Evolutionary conservation across 257 asterid species (phyloP).

Genomic region (Leonotis leonurus): DNA sequence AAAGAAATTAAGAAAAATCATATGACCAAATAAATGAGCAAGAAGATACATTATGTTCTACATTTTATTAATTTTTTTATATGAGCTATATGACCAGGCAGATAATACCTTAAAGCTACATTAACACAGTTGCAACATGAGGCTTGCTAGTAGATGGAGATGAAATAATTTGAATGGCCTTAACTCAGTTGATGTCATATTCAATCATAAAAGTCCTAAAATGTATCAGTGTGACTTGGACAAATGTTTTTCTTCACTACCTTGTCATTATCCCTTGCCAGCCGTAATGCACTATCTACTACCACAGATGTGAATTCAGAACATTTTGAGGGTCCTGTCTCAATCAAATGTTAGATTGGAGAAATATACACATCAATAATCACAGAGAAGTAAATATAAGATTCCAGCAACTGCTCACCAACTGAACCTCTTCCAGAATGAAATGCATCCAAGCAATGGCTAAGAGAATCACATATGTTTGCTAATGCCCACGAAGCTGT

Average conservation of each 20-base stretch:
- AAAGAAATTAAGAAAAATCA: neutral
- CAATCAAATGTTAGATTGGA: constrained; percentile 21
- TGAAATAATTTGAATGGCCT: neutral
- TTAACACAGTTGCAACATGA: constrained; percentile 7
- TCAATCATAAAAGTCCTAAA: neutral
- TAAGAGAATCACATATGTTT: constrained; percentile 77
- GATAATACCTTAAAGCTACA: neutral
- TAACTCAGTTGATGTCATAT: constrained; percentile 2
- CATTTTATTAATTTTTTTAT: neutral
- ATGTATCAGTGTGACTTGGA: neutral
- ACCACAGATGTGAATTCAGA: constrained; percentile 45
- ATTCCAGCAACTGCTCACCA: constrained; percentile 27
- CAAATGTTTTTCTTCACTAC: constrained; percentile 26
- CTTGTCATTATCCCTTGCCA: constrained; percentile 90
- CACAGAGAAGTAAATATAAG: constrained; percentile 18
- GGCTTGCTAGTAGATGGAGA: neutral
- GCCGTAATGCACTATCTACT: constrained; percentile 56
- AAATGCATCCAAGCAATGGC: constrained; percentile 47
- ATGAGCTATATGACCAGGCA: neutral
- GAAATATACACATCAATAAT: constrained; percentile 13
- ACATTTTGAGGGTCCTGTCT: constrained; percentile 43
- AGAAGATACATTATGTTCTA: neutral
- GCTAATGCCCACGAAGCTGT: constrained; percentile 98
- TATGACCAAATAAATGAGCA: neutral
- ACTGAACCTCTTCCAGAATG: constrained; percentile 37